Evolutionary conservation across 805 yeast genomes (phyloP).

Genomic region (Blastobotrys attinorum): DNA sequence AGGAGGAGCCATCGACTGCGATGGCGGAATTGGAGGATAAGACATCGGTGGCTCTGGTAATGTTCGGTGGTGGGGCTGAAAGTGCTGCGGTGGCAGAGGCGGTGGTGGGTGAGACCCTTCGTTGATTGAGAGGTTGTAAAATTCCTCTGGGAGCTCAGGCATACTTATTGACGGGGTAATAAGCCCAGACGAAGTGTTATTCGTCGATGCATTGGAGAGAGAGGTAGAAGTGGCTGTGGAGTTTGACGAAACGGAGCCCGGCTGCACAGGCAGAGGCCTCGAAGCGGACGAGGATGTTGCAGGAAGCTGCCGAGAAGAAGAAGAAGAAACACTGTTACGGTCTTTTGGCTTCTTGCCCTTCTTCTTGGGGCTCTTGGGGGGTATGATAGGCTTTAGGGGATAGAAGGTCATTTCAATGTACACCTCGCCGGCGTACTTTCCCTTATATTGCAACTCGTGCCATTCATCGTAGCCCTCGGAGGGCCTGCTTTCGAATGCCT

Average conservation of each 20-base stretch:
- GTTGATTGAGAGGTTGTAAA: not conserved
- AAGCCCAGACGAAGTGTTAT: not conserved
- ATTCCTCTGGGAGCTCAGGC: constrained; percentile 1
- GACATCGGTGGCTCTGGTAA: not conserved
- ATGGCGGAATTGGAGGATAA: not conserved
- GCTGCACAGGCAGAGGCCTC: not conserved
- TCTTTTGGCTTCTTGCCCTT: not conserved
- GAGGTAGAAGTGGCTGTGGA: constrained; percentile 2
- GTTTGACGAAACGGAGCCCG: not conserved
- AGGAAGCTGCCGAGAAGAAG: not conserved
- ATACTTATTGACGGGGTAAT: not conserved
- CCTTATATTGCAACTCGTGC: constrained; percentile 63
- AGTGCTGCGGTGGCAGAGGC: not conserved
- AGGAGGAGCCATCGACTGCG: not conserved
- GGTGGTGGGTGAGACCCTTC: not conserved
- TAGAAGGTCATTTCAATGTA: constrained; percentile 89
- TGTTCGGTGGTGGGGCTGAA: not conserved
- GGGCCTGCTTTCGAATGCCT: constrained; percentile 57
- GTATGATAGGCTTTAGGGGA: constrained; percentile 36
- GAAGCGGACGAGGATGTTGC: not conserved
- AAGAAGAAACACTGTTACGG: not conserved
- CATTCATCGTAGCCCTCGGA: constrained; percentile 78
- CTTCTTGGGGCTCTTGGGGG: constrained; percentile 12
- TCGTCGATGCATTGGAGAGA: no score
- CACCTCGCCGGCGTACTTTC: constrained; percentile 77